phyloP scores from a whole-genome alignment of 352 stramenopile genomes.

The Pythium monospermum region DNA sequence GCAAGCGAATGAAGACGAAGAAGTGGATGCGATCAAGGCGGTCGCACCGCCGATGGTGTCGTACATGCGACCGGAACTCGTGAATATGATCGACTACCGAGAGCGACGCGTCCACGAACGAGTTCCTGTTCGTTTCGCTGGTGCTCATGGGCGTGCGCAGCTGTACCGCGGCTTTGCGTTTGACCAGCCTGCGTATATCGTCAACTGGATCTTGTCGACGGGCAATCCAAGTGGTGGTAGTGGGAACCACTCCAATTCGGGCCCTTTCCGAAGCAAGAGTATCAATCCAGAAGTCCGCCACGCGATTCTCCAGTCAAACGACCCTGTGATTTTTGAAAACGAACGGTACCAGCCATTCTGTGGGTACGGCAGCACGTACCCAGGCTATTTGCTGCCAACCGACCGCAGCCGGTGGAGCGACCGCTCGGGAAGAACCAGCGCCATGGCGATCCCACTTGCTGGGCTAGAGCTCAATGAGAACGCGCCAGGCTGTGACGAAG shows the following conservation, averaged over 20 bases:
- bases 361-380: slow-evolving; percentile 78
- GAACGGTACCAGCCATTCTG: slow-evolving; percentile 83
- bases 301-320: slow-evolving; percentile 58
- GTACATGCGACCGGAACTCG: slow-evolving; percentile 61
- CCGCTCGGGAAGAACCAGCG: slow-evolving; percentile 66
- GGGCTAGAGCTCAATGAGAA: slow-evolving; percentile 64
- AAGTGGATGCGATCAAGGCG: slow-evolving; percentile 32
- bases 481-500: slow-evolving; percentile 53
- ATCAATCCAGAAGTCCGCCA: slow-evolving; percentile 64
- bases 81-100: slow-evolving; percentile 75
- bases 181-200: slow-evolving; percentile 64
- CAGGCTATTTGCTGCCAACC: slow-evolving; percentile 71
- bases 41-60: slow-evolving; percentile 47
- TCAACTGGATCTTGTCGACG: slow-evolving; percentile 69
- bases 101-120: slow-evolving; percentile 60
- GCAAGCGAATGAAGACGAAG: slow-evolving; percentile 11
- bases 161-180: slow-evolving; percentile 83
- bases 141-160: slow-evolving; percentile 28
- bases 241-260: slow-evolving; percentile 22
- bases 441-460: slow-evolving; percentile 62
- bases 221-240: neutral
- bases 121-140: slow-evolving; percentile 35
- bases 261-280: slow-evolving; percentile 39
- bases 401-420: slow-evolving; percentile 83
- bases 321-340: slow-evolving; percentile 84